Conservation (phyloP, 1,139 yeast species). For the Sugiyamaella sp. region DNA sequence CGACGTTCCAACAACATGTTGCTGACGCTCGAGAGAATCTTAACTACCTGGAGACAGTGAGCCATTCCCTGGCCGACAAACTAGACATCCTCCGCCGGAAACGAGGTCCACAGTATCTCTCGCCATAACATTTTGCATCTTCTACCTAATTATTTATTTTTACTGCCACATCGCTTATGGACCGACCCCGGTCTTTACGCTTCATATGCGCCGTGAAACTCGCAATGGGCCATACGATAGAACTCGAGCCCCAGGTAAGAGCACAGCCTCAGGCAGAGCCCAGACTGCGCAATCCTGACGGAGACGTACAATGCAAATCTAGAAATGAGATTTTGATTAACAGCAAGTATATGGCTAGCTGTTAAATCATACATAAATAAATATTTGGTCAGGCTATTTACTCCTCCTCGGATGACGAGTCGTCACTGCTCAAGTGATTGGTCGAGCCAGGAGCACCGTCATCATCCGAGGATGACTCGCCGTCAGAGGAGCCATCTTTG, state of each 20-base stretch:
- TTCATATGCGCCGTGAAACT: no score
- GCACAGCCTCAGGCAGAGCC: conserved; percentile 9
- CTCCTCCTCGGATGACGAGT: conserved; percentile 42
- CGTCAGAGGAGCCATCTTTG: conserved; percentile 30
- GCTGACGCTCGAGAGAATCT: background rate
- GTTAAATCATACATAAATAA: conserved; percentile 18
- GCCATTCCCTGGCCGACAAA: conserved; percentile 2
- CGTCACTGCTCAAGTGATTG: conserved; percentile 31
- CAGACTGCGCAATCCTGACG: background rate
- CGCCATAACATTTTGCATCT: conserved; percentile 4
- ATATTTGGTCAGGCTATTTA: conserved; percentile 23
- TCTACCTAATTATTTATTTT: conserved; percentile 2
- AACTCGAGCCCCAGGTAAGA: no score
- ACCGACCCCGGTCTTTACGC: no score
- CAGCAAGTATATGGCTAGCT: conserved; percentile 10
- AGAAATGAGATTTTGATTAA: conserved; percentile 16
- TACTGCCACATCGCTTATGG: background rate
- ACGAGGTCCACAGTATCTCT: background rate
- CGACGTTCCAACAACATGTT: conserved; percentile 2
- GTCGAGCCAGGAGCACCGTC: conserved; percentile 30
- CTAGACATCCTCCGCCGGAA: conserved; percentile 1
- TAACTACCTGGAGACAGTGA: background rate
- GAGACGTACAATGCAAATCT: background rate
- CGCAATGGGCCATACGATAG: no score
- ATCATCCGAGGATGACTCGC: conserved; percentile 31